Conservation (phyloP, 164 flowering plant genomes). For the Paratinospora sagittata region DNA sequence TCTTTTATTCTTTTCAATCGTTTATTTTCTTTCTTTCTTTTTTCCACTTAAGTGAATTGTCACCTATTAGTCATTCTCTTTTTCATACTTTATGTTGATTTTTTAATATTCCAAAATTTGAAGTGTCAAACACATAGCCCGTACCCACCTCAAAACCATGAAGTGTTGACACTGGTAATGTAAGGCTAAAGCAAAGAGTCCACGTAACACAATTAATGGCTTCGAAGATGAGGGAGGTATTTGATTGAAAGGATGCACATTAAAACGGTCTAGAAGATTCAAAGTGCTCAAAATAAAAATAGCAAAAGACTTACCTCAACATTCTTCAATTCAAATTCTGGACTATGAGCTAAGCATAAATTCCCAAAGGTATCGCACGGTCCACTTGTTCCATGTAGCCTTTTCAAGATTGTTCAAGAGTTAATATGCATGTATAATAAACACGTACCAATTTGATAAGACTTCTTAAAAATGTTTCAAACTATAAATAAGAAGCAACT, state of each 20-base stretch:
- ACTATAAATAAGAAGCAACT: constrained; percentile 23
- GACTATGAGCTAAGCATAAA: constrained; percentile 69
- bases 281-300: background rate
- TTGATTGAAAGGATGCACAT: too few relatives aligned
- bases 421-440: background rate
- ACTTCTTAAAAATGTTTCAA: background rate
- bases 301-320: constrained; percentile 61
- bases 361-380: constrained; percentile 92
- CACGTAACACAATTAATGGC: too few relatives aligned
- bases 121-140: too few relatives aligned
- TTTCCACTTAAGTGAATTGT: too few relatives aligned
- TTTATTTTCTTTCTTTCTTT: too few relatives aligned
- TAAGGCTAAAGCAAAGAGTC: too few relatives aligned
- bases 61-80: too few relatives aligned
- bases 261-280: background rate
- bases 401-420: constrained; percentile 23
- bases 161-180: too few relatives aligned
- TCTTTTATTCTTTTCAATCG: too few relatives aligned
- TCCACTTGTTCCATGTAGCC: constrained; percentile 91
- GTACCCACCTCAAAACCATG: too few relatives aligned
- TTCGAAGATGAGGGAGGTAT: background rate
- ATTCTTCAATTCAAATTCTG: constrained; percentile 81
- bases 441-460: background rate
- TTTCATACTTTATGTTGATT: too few relatives aligned
- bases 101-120: too few relatives aligned